Base-by-base conservation (phyloP, 768 basidiomycete species). In the Trametopsis cervina region DNA sequence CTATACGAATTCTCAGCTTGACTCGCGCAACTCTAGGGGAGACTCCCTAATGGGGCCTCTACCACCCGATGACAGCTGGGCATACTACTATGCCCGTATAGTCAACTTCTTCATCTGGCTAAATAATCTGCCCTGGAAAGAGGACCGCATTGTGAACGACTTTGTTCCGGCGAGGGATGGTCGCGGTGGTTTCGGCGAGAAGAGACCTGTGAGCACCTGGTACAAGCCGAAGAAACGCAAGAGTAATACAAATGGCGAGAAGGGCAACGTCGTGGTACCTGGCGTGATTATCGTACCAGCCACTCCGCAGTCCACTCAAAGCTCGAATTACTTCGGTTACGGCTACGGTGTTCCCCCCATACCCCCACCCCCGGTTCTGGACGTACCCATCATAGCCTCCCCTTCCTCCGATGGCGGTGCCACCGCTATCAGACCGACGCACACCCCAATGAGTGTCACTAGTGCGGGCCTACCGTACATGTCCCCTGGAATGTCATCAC, bases 161-260 rank as follows among this genome's bases (percentile, higher is more conserved):
- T 52, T 43, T 39, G 43, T 52, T 17, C 51, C 51, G 27, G 33
- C 42, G 4, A 35, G 43, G 18, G 51, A 52, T 38, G 51, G 51
- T 2, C 29, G 51, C 24, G 39, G 26, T 10, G n/a, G 42, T 4
- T 48, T 47, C 13, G 46, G 46, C 13, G 35, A 20, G 12, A n/a
- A 40, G 17, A 52, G 47, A 27, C 46, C 47, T 1, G 22, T 24
- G 6, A 33, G 40, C 7, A 29, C 46, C 2, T 52, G 51, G 46
- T 52, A 52, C 25, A 47, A 27, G 35, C 46, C 46, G 24, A 23
- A 35, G 37, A 49, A 42, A 2, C 41, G 48, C 24, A 25, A 11
- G 13, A 17, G 9, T 5, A 13, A 10, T 18, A 20, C 18, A 5
- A 42, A 52, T 35, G 18, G 17, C 18, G 51, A 52, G 24, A 52